Evolutionary conservation across 176 grass and related monocot species (phyloP).

Genomic region (Musa acuminata): DNA sequence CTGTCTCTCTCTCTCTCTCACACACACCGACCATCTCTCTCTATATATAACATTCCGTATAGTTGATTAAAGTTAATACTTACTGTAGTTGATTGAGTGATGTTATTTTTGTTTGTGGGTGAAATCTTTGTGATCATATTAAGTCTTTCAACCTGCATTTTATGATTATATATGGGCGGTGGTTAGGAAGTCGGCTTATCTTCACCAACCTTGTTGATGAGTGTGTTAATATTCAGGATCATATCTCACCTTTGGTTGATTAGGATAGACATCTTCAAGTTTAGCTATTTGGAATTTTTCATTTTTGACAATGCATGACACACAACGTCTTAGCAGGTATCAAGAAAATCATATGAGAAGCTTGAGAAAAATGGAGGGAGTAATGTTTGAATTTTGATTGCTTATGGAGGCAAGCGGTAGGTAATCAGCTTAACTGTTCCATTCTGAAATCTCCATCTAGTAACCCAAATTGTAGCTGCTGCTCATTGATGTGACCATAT

Average conservation of each 20-base stretch:
- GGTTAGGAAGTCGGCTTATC: too few relatives aligned
- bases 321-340: slow-evolving; percentile 30
- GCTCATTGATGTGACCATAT: background rate
- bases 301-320: background rate
- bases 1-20: too few relatives aligned
- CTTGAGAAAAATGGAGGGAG: slow-evolving; percentile 40
- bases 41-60: too few relatives aligned
- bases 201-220: too few relatives aligned
- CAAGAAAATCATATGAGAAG: slow-evolving; percentile 48
- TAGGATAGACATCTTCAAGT: background rate
- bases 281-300: background rate
- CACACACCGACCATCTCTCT: too few relatives aligned
- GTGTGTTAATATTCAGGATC: background rate
- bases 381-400: slow-evolving; percentile 19
- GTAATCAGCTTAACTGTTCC: background rate
- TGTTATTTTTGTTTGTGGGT: too few relatives aligned
- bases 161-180: too few relatives aligned
- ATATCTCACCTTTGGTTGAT: background rate
- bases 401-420: background rate
- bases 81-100: too few relatives aligned
- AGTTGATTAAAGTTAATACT: too few relatives aligned
- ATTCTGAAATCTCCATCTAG: background rate
- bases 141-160: too few relatives aligned
- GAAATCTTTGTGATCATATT: too few relatives aligned
- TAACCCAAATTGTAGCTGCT: background rate